These are phyloP conservation scores for Leishmania arabica DNA, from an alignment of 208 protist species.

Conservation along the genomic window DNA sequence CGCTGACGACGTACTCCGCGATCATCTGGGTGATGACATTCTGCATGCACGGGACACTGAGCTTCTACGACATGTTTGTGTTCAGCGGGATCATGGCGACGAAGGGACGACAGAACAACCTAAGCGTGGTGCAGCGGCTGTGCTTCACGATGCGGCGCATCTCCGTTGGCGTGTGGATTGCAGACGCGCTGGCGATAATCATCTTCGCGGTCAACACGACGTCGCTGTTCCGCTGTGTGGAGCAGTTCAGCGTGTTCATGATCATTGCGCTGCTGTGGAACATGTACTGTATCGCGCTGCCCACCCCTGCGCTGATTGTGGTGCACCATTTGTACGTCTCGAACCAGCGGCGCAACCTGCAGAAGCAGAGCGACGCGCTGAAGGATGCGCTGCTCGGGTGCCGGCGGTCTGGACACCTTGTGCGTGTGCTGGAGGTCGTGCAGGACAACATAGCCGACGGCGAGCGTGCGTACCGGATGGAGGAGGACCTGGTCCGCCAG, in stretches of 20 bases:
- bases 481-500: slow-evolving; percentile 29
- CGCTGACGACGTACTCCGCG: slow-evolving; percentile 46
- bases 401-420: slow-evolving; percentile 25
- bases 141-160: slow-evolving; percentile 52
- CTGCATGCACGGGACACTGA: slow-evolving; percentile 57
- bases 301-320: slow-evolving; percentile 51
- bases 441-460: slow-evolving; percentile 31
- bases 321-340: slow-evolving; percentile 68
- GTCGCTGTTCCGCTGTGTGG: slow-evolving; percentile 48
- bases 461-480: slow-evolving; percentile 28
- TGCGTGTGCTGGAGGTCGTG: slow-evolving; percentile 34
- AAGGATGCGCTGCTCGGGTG: slow-evolving; percentile 28
- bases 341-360: slow-evolving; percentile 42
- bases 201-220: slow-evolving; percentile 61
- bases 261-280: slow-evolving; percentile 59
- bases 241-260: slow-evolving; percentile 65
- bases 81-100: slow-evolving; percentile 62
- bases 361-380: slow-evolving; percentile 51
- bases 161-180: slow-evolving; percentile 42
- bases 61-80: slow-evolving; percentile 72
- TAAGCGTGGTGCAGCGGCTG: slow-evolving; percentile 65
- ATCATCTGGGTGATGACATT: slow-evolving; percentile 61
- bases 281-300: slow-evolving; percentile 52
- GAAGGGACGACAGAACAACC: slow-evolving; percentile 57
- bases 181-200: slow-evolving; percentile 53